Evolutionary conservation across 2,329 filamentous ascomycete species (phyloP).

Genomic region (Hysterium pulicare): DNA sequence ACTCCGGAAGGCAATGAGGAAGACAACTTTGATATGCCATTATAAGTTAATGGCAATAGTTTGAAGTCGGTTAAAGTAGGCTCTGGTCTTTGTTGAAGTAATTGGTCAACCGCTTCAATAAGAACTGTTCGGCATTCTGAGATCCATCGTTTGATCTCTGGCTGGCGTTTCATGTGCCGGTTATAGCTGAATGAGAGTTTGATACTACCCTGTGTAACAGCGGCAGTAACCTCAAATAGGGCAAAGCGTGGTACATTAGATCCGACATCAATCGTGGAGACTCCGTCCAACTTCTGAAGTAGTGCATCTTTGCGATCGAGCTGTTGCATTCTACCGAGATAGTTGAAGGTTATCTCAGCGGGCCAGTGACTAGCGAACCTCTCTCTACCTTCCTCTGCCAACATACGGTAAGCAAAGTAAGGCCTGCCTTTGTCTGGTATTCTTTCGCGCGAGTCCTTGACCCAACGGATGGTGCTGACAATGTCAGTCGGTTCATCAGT

Average conservation of each 20-base stretch:
- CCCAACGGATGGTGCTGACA: constrained; percentile 30
- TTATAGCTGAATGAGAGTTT: constrained; percentile 14
- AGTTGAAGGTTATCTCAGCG: constrained; percentile 56
- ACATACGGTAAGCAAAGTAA: constrained; percentile 39
- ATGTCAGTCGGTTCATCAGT: constrained; percentile 25
- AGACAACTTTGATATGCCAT: background rate
- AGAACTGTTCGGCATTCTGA: constrained; percentile 3
- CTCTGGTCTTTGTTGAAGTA: background rate
- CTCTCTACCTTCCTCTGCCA: constrained; percentile 6
- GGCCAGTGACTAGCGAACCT: constrained; percentile 26
- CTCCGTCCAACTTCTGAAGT: constrained; percentile 4
- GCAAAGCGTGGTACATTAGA: constrained; percentile 6
- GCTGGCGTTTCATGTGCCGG: constrained; percentile 12
- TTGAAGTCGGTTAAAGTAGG: constrained; percentile 8
- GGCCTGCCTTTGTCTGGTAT: constrained; percentile 43
- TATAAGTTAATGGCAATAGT: constrained; percentile 4
- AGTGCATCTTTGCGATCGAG: constrained; percentile 48
- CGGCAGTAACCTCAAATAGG: constrained; percentile 10
- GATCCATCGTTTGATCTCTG: constrained; percentile 6
- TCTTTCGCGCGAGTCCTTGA: constrained; percentile 28
- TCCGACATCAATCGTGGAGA: constrained; percentile 2
- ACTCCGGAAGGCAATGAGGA: constrained; percentile 6
- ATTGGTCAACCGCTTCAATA: background rate
- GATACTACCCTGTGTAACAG: constrained; percentile 7
- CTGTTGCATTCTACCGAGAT: constrained; percentile 46